These are phyloP conservation scores for Fusarium duplospermum DNA, from an alignment of 2,329 filamentous ascomycete genomes.

Conservation along the genomic window DNA sequence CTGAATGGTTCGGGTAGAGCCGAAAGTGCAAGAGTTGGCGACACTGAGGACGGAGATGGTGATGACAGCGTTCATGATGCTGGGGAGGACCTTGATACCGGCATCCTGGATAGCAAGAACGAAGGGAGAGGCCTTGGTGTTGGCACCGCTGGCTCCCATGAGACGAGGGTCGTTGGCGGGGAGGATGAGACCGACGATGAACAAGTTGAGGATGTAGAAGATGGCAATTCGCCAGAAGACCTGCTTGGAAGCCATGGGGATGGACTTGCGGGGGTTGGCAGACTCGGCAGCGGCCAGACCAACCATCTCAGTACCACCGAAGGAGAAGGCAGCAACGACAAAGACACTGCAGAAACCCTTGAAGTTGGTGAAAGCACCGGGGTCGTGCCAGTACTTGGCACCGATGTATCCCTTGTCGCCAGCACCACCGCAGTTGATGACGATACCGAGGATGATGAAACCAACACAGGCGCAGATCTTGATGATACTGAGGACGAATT, in stretches of 20 bases:
- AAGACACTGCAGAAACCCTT: slow-evolving; percentile 83
- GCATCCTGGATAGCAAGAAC: slow-evolving; percentile 92
- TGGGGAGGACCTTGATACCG: slow-evolving; percentile 82
- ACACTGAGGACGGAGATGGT: slow-evolving; percentile 91
- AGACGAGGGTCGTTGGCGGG: slow-evolving; percentile 76
- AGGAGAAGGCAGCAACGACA: slow-evolving; percentile 79
- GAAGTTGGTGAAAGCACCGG: slow-evolving; percentile 86
- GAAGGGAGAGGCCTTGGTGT: slow-evolving; percentile 86
- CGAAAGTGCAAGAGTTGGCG: slow-evolving; percentile 92
- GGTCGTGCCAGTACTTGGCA: slow-evolving; percentile 78
- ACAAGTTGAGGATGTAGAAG: slow-evolving; percentile 89
- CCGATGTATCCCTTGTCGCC: slow-evolving; percentile 82
- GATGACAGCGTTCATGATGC: slow-evolving; percentile 93
- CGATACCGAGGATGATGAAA: slow-evolving; percentile 82
- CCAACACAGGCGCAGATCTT: slow-evolving; percentile 77
- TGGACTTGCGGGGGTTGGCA: slow-evolving; percentile 79
- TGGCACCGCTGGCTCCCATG: slow-evolving; percentile 65
- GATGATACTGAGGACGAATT: slow-evolving; percentile 87
- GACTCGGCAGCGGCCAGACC: slow-evolving; percentile 83
- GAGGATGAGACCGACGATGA: slow-evolving; percentile 84
- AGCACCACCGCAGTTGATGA: slow-evolving; percentile 86
- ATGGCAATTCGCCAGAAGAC: slow-evolving; percentile 94
- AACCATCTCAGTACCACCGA: slow-evolving; percentile 80
- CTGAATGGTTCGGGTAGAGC: slow-evolving; percentile 88
- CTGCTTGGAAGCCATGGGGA: slow-evolving; percentile 90